These are phyloP conservation scores for Phytopythium montanum DNA, from an alignment of 352 stramenopile species.

Conservation along the genomic window DNA sequence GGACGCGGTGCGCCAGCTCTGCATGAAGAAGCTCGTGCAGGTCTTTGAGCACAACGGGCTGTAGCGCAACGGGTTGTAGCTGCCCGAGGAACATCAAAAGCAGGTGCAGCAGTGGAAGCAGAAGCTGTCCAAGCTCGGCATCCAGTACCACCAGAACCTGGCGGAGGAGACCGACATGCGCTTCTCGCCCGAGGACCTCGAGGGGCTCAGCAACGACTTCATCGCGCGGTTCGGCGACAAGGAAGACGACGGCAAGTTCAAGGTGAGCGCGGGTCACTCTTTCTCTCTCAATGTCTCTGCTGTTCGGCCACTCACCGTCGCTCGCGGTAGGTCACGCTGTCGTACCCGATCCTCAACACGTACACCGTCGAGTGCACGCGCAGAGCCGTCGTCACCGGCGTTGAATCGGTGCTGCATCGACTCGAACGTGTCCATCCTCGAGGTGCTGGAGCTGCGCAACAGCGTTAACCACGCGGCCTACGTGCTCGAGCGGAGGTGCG, in stretches of 20 bases:
- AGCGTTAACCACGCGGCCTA: constrained; percentile 82
- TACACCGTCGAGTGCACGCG: constrained; percentile 84
- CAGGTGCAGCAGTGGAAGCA: constrained; percentile 83
- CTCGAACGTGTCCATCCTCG: constrained; percentile 77
- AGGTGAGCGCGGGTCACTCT: constrained; percentile 37
- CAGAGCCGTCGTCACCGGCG: constrained; percentile 69
- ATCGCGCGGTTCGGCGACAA: constrained; percentile 66
- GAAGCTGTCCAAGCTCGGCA: constrained; percentile 66
- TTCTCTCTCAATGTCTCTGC: constrained; percentile 35
- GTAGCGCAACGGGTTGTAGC: constrained; percentile 80
- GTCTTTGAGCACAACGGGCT: constrained; percentile 89
- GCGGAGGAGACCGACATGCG: constrained; percentile 80
- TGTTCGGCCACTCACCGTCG: neutral
- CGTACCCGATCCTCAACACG: constrained; percentile 87
- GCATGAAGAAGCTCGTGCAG: constrained; percentile 68
- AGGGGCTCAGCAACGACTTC: constrained; percentile 78
- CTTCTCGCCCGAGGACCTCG: constrained; percentile 72
- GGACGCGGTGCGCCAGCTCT: constrained; percentile 57
- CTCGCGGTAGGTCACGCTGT: constrained; percentile 58
- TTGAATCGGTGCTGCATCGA: constrained; percentile 85
- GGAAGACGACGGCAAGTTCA: constrained; percentile 71
- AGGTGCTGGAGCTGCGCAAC: constrained; percentile 77
- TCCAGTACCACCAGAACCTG: constrained; percentile 85
- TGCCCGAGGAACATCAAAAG: constrained; percentile 58
- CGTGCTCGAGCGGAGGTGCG: constrained; percentile 76